Conservation (phyloP, 1,284 basidiomycete species). For the Cryptococcus amylolentus region DNA sequence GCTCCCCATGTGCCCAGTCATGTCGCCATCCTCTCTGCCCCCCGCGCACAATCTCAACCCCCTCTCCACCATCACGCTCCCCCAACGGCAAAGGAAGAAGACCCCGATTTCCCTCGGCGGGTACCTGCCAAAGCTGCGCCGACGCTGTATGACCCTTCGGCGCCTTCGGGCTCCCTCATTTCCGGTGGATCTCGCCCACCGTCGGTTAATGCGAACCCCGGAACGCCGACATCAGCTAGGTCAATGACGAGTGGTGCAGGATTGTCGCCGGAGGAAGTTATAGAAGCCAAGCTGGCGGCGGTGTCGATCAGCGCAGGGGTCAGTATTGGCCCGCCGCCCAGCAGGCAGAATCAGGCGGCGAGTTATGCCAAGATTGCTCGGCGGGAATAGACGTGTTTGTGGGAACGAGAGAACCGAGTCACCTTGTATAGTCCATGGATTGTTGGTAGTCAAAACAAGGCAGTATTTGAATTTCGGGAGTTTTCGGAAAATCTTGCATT, state of each 20-base stretch:
- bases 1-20: background rate
- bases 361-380: slow-evolving; percentile 46
- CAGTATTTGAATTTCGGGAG: too few relatives aligned
- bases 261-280: slow-evolving; percentile 30
- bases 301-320: slow-evolving; percentile 35
- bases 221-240: background rate
- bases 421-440: too few relatives aligned
- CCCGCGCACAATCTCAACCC: background rate
- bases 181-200: background rate
- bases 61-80: background rate
- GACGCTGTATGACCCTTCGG: slow-evolving; percentile 36
- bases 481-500: too few relatives aligned
- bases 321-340: slow-evolving; percentile 24
- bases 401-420: background rate
- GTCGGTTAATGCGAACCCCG: background rate
- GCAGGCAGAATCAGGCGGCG: slow-evolving; percentile 12
- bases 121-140: slow-evolving; percentile 20
- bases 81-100: background rate
- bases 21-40: slow-evolving; percentile 8
- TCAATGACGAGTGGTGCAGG: background rate
- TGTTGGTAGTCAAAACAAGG: too few relatives aligned
- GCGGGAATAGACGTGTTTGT: slow-evolving; percentile 27
- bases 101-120: slow-evolving; percentile 41
- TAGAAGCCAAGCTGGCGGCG: slow-evolving; percentile 40
- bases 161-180: slow-evolving; percentile 1